Base-by-base conservation (phyloP, 1,284 basidiomycete genomes). In the Chiua sp. region DNA sequence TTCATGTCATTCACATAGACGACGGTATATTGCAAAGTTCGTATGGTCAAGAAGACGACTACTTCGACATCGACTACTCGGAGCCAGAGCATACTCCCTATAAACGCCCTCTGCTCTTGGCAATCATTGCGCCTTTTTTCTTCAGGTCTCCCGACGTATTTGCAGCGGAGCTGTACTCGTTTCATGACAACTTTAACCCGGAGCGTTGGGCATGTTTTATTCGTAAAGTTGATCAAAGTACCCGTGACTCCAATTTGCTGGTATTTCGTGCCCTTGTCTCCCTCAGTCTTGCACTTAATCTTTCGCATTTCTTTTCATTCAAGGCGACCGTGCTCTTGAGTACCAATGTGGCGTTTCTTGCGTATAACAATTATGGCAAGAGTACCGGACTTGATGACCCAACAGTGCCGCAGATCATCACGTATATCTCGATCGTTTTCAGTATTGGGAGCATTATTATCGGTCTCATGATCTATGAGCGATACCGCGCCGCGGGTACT, bases 41-140 rank as follows among this genome's bases (percentile, higher is more conserved):
- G 23, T 75, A 73, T 53, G 74, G 74, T 20, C 71, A 75, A 59
- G 56, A 49, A 3, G 68, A 75, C 49, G 74, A 72, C 42, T 71
- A 67, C 49, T 75, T 72, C 48, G 71, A 75, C 47, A 69, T 71
- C 44, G 68, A 75, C 1, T 55, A 65, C 39, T 63, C 57, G 3
- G 52, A 60, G 10, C 55, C 62, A n/a, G 18, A 7, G 0, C n/a
- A 60, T 3, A 53, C 53, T 7, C 57, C 72, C 30, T 72, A 73
- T 23, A 33, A 49, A 52, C 74, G 70, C 23, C 55, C 61, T 30
- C 2, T 23, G n/a, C 47, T 75, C 8, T 30, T 72, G 53, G 30
- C 59, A 12, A 13, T 72, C 26, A 48, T 72, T 3, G 63, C 47
- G 16, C 64, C 71, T 0, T 12, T 75, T 7, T 56, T 75, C 7